Evolutionary conservation across 2,329 filamentous ascomycete species (phyloP).

Genomic region (Tolypocladium endophyticum): DNA sequence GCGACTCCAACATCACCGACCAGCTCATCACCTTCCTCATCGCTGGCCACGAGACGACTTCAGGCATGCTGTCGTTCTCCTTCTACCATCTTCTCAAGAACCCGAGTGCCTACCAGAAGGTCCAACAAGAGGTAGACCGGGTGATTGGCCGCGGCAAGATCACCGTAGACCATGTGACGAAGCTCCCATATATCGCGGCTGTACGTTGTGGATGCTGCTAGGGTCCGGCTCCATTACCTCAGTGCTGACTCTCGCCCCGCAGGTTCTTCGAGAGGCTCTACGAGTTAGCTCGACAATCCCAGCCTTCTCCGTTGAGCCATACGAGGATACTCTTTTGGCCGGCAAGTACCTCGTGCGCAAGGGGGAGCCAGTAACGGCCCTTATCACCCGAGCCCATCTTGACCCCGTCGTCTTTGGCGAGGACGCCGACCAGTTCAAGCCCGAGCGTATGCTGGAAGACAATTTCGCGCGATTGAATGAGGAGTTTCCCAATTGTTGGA

Average conservation of each 20-base stretch:
- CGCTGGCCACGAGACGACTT: conserved; percentile 63
- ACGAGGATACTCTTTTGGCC: conserved; percentile 41
- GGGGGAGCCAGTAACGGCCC: conserved; percentile 35
- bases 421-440: conserved; percentile 54
- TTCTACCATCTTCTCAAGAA: conserved; percentile 57
- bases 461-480: conserved; percentile 51
- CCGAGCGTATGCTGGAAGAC: conserved; percentile 63
- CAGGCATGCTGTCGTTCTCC: conserved; percentile 53
- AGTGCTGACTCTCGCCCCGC: conserved; percentile 1
- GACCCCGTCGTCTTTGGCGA: conserved; percentile 56
- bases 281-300: conserved; percentile 52
- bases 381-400: conserved; percentile 45
- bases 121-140: conserved; percentile 56
- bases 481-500: conserved; percentile 53
- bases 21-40: conserved; percentile 67
- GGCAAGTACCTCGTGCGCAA: conserved; percentile 51
- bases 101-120: conserved; percentile 47
- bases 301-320: conserved; percentile 41
- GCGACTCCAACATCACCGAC: conserved; percentile 51
- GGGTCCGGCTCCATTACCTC: background rate
- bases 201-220: conserved; percentile 16
- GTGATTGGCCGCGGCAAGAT: conserved; percentile 51
- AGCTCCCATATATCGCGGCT: conserved; percentile 56
- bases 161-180: conserved; percentile 48
- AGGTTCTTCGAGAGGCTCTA: conserved; percentile 54